phyloP scores from a whole-genome alignment of 495 filamentous ascomycete species.

The Tetracladium setigerum region DNA sequence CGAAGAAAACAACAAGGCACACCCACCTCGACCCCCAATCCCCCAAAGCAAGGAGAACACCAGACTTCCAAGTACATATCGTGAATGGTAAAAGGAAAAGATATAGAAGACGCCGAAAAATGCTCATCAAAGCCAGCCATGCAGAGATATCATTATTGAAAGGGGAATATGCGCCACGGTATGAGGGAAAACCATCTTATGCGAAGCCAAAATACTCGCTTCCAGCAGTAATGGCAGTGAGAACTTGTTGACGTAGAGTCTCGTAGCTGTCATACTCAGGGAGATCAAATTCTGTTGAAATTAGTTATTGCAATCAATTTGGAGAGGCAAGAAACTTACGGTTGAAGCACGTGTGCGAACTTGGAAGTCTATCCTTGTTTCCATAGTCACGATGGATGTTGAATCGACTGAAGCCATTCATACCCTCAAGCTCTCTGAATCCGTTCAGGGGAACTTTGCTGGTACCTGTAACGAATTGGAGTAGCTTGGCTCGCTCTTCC shows the following conservation, averaged over 20 bases:
- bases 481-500: conserved; percentile 93
- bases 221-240: conserved; percentile 91
- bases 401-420: conserved; percentile 98
- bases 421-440: conserved; percentile 98
- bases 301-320: conserved; percentile 1
- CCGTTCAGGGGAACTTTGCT: conserved; percentile 98
- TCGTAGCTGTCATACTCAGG: conserved; percentile 99
- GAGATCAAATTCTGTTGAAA: conserved; percentile 78
- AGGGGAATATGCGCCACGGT: background rate
- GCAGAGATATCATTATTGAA: conserved; percentile 22
- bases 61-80: conserved; percentile 16
- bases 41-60: background rate
- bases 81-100: conserved; percentile 7
- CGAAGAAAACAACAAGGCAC: background rate
- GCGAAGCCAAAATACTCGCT: conserved; percentile 99
- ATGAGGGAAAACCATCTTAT: conserved; percentile 29
- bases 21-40: background rate
- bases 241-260: conserved; percentile 71
- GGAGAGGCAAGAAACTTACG: conserved; percentile 57
- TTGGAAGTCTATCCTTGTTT: conserved; percentile 92
- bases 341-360: conserved; percentile 98
- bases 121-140: conserved; percentile 30
- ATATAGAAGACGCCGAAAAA: conserved; percentile 37
- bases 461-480: conserved; percentile 97
- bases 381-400: conserved; percentile 99